Percentiles rank a stretch among this genome's conserved stretches.
Evolutionary conservation across 805 yeast species (phyloP).

Genomic region (Wickerhamomyces rabaulensis): DNA sequence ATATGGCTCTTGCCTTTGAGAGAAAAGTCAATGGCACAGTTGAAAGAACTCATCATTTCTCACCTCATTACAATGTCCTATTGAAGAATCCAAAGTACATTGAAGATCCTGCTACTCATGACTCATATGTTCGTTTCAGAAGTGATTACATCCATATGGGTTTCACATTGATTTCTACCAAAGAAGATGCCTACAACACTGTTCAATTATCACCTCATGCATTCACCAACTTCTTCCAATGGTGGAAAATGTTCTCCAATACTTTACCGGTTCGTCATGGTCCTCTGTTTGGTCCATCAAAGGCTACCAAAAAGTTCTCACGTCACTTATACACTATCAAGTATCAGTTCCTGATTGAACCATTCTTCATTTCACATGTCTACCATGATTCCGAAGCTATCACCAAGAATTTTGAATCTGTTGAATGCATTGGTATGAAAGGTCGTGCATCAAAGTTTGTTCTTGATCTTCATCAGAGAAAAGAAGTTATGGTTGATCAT

Average conservation of each 20-base stretch:
- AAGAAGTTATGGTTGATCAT: conserved; percentile 39
- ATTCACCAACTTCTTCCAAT: conserved; percentile 60
- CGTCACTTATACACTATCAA: conserved; percentile 72
- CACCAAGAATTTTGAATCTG: conserved; percentile 34
- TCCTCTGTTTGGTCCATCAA: conserved; percentile 52
- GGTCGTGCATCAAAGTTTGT: conserved; percentile 49
- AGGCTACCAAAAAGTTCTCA: conserved; percentile 63
- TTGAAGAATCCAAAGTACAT: conserved; percentile 52
- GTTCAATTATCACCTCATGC: conserved; percentile 72
- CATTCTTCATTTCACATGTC: conserved; percentile 70
- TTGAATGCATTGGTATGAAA: conserved; percentile 62
- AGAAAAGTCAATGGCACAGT: conserved; percentile 28
- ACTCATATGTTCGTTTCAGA: conserved; percentile 76
- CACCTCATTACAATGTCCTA: conserved; percentile 57
- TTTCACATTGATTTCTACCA: conserved; percentile 43
- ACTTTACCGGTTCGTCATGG: conserved; percentile 80
- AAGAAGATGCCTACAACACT: conserved; percentile 49
- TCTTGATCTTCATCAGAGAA: conserved; percentile 64
- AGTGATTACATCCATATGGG: conserved; percentile 79
- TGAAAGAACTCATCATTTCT: conserved; percentile 38
- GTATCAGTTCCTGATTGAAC: conserved; percentile 67
- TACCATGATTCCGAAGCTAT: conserved; percentile 45
- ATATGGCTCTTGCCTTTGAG: conserved; percentile 55
- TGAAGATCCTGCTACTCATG: conserved; percentile 49
- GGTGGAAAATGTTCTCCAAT: conserved; percentile 89